Evolutionary conservation across 441 rosid genomes (phyloP), one percentile per base, ranked within the genome.

Genomic region (Euphorbia celastroides): DNA sequence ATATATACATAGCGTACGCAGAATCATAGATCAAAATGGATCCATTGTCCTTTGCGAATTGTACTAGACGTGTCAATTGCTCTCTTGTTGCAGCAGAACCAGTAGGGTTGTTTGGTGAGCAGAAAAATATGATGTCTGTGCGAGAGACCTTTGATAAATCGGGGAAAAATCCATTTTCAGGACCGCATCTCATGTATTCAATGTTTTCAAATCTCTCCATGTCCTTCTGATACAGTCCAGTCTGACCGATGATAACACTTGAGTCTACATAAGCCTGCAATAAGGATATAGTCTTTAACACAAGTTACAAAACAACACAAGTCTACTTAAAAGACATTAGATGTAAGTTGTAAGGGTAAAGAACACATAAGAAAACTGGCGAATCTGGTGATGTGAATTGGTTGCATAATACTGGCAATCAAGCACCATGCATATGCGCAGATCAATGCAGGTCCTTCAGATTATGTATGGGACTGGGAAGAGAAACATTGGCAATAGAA

Each of bases 91-190:
- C 99, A 72, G 91, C 86, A 72, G 97, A 84, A 20, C 99, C 99
- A 7, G 97, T 91, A 70, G 99, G 99, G 76, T 94, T 94, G 68
- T 91, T 94, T 0, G 99, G 99, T 8, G 97, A 91, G 73, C 99
- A 94, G 82, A 94, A 94, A 72, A 91, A 91, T 66, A 94, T 94
- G 75, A 94, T 77, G 70, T 94, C 99, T 2, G 97, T 88, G 68
- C 81, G 81, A 55, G 83, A 70, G 69, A 83, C 84, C 41, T 77
- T 78, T 2, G 96, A 84, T 57, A 92, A 78, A 84, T 89, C 86
- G 34, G 98, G 98, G 71, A 94, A 94, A 80, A 94, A 94, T 31
- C 92, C 99, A 79, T 91, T 94, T 77, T 88, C 97, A 17, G 99
- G 97, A 56, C 85, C 79, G 74, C 97, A 92, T 66, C 78, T 89